phyloP scores from a whole-genome alignment of 345 rosid species.

The Salix koriyanagi region DNA sequence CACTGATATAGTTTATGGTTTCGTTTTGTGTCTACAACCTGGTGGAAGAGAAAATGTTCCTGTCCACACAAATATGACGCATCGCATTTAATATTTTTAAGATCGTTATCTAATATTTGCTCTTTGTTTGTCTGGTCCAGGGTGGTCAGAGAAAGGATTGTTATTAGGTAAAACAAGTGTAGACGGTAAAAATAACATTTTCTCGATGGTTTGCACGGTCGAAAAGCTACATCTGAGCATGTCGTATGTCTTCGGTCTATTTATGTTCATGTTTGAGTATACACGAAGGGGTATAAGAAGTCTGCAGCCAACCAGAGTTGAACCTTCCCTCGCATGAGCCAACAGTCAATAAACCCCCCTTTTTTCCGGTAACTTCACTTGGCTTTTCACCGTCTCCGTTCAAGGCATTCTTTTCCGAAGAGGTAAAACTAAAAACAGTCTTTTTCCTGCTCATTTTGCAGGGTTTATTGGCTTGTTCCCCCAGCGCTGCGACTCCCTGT shows the following conservation, averaged over 20 bases:
- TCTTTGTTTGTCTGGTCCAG: constrained; percentile 25
- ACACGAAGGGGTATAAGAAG: constrained; percentile 43
- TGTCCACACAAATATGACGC: not conserved
- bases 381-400: not conserved
- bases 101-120: constrained; percentile 5
- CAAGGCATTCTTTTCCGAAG: not conserved
- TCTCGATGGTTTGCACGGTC: constrained; percentile 12
- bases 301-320: constrained; percentile 56
- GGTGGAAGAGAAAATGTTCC: not conserved
- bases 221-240: constrained; percentile 48
- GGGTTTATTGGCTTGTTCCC: constrained; percentile 4
- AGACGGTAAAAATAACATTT: constrained; percentile 31
- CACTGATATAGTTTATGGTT: not conserved
- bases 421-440: not conserved
- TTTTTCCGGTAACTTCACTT: constrained; percentile 3
- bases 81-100: not conserved
- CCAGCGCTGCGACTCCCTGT: not conserved
- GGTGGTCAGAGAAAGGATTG: constrained; percentile 38
- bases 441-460: constrained; percentile 8
- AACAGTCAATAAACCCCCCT: constrained; percentile 1
- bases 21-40: not conserved
- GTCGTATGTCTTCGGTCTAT: constrained; percentile 52
- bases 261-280: constrained; percentile 49
- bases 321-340: constrained; percentile 43
- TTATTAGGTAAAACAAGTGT: constrained; percentile 22